phyloP scores from a whole-genome alignment of 495 filamentous ascomycete species.

The Parathielavia hyrcaniae region DNA sequence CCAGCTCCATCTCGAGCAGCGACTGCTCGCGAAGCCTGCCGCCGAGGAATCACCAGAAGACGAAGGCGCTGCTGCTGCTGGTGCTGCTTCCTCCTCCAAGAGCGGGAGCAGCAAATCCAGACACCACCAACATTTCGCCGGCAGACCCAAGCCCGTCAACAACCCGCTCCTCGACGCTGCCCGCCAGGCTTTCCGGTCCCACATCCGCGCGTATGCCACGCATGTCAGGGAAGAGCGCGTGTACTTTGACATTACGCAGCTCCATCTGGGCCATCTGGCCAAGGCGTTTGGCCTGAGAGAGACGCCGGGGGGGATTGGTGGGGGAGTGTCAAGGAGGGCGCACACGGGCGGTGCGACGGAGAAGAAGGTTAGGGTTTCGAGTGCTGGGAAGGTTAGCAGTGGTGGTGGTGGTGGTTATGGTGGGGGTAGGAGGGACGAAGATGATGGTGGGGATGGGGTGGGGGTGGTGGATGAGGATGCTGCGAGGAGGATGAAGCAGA shows the following conservation, averaged over 20 bases:
- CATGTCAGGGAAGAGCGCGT: slow-evolving; percentile 75
- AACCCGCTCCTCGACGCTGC: slow-evolving; percentile 58
- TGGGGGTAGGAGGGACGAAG: slow-evolving; percentile 20
- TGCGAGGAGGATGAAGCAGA: slow-evolving; percentile 66
- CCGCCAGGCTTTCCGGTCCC: slow-evolving; percentile 77
- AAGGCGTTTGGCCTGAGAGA: slow-evolving; percentile 90
- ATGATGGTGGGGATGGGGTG: slow-evolving; percentile 35
- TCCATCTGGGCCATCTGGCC: slow-evolving; percentile 89
- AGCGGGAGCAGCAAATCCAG: slow-evolving; percentile 22
- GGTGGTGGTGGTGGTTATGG: slow-evolving; percentile 1
- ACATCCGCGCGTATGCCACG: slow-evolving; percentile 90
- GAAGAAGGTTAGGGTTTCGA: slow-evolving; percentile 5
- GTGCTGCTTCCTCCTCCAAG: slow-evolving; percentile 10
- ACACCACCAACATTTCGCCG: not conserved
- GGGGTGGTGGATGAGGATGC: slow-evolving; percentile 55
- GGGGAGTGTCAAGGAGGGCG: slow-evolving; percentile 38
- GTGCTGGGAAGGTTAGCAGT: slow-evolving; percentile 5
- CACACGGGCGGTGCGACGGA: slow-evolving; percentile 19
- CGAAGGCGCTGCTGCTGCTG: slow-evolving; percentile 21
- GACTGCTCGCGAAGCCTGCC: slow-evolving; percentile 33
- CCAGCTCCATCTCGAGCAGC: slow-evolving; percentile 47
- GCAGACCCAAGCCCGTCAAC: slow-evolving; percentile 18
- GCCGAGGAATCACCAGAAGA: slow-evolving; percentile 13
- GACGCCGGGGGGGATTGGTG: slow-evolving; percentile 71
- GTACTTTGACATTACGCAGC: slow-evolving; percentile 79